Base-by-base conservation (phyloP, 1,284 basidiomycete species). In the Trichosporon asahii region DNA sequence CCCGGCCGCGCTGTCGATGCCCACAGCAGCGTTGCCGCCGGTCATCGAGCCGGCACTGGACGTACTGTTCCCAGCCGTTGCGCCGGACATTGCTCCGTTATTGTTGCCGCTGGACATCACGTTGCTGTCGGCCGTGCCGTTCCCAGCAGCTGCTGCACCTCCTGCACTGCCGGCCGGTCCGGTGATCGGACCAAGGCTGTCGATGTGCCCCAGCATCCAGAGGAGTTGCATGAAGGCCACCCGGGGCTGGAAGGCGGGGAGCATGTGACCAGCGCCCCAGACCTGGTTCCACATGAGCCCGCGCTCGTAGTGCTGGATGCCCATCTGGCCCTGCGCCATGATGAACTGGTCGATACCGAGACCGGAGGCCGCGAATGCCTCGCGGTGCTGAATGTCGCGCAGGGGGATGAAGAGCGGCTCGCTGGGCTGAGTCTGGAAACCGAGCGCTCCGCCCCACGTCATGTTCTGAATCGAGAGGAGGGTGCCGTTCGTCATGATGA, bases 381-480 rank as follows among this genome's bases (percentile, higher is more conserved):
- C 33, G 7, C 29, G 3, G 27, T 60, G 65, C 61, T 49, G 23
- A 1, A 33, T n/a, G 40, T 72, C 72, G 1, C 37, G 65, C 27
- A 60, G 4, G n/a, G 64, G 29, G n/a, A 72, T 49, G 63, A 55
- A 31, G 61, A 72, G 68, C 60, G 67, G 63, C 61, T 66, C 44
- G 68, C 21, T 66, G 2, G 76, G 76, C 27, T 31, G 27, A 15
- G 65, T 29, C 66, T 76, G 72, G 72, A 76, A 75, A 12, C 76
- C 76, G 21, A 76, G 64, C 37, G 70, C 37, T 29, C 78, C 79
- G 65, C 68, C 73, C 78, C 78, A 80, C 11, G 79, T 80, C 74
- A 79, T 74, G 69, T 78, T 78, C 74, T 80, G 79, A 64, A 80
- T 78, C 0, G 77, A 70, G 25, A 79, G 72, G 9, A 79, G 73